Base-by-base conservation (phyloP, 306 rosid genomes). In the Acacia melanoxylon region DNA sequence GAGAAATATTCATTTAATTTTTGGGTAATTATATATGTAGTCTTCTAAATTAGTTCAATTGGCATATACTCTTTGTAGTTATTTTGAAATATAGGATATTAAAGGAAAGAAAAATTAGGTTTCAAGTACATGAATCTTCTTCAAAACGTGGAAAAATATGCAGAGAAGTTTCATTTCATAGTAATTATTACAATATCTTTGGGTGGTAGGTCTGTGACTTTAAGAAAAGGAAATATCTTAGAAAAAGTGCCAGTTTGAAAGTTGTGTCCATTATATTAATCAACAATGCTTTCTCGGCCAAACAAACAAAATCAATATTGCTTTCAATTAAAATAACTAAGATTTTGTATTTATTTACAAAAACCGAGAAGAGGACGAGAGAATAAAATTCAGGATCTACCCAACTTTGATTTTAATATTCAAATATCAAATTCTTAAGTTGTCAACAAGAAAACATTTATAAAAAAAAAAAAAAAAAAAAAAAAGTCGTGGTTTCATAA, bases 261-360 rank as follows among this genome's bases (percentile, higher is more conserved):
- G 61, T 73, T 69, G 80, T 68, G 52, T 48, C 68, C 49, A 77
- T 75, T 31, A 31, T 31, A 31, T 31, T 31, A 31, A 3, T 31
- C 61, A 51, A 15, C n/a, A 51, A 51, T 17, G n/a, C 58, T 51
- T 51, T 51, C 8, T 6, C 8, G 0, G 58, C 58, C 22, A 17
- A 51, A 14, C 49, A 31, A 31, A 31, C 13, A 51, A 51, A 54
- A 20, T 63, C 6, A 25, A 80, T 56, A 12, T 13, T 14, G 71
- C 62, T 75, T 90, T 85, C 66, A 15, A 78, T 24, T 76, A 87
- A 79, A 86, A 86, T 76, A 82, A 74, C 80, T 1, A n/a, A 37
- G 74, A 67, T 17, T 16, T 8, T 37, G 12, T 45, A 44, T 33
- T 31, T 31, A 31, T 41, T 75, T 14, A 42, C 41, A n/a, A 67